Conservation (phyloP, 176 grass and related monocot species). For the Avena sativa region DNA sequence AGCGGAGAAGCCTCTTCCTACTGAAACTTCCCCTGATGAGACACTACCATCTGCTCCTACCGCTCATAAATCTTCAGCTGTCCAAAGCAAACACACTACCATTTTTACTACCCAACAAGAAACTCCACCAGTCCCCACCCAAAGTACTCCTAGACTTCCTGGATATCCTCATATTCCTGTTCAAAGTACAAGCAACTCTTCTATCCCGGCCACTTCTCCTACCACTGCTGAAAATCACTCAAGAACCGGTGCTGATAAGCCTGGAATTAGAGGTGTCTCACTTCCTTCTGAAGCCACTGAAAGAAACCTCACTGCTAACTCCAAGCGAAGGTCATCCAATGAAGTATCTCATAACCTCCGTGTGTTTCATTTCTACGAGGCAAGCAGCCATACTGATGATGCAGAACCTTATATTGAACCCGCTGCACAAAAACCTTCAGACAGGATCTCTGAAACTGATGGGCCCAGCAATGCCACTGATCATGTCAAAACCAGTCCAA, state of each 20-base stretch:
- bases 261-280: constrained; percentile 19
- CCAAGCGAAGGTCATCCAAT: constrained; percentile 5
- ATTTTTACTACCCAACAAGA: constrained; percentile 13
- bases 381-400: constrained; percentile 39
- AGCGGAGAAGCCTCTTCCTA: constrained; percentile 29
- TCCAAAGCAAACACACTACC: constrained; percentile 33
- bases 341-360: background rate
- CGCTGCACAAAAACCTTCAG: constrained; percentile 3
- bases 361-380: constrained; percentile 14
- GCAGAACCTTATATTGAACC: constrained; percentile 15
- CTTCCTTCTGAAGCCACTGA: constrained; percentile 16
- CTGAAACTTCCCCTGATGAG: constrained; percentile 15
- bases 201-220: constrained; percentile 28
- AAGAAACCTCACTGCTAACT: constrained; percentile 5
- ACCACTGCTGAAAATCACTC: constrained; percentile 10
- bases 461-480: background rate
- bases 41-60: constrained; percentile 22
- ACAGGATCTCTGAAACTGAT: constrained; percentile 18
- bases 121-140: background rate
- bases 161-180: constrained; percentile 14
- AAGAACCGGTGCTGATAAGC: background rate
- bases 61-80: constrained; percentile 14
- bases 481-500: constrained; percentile 21
- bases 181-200: background rate
- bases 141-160: constrained; percentile 31